Evolutionary conservation across 1,284 basidiomycete genomes (phyloP).

Genomic region (Melampsora americana): DNA sequence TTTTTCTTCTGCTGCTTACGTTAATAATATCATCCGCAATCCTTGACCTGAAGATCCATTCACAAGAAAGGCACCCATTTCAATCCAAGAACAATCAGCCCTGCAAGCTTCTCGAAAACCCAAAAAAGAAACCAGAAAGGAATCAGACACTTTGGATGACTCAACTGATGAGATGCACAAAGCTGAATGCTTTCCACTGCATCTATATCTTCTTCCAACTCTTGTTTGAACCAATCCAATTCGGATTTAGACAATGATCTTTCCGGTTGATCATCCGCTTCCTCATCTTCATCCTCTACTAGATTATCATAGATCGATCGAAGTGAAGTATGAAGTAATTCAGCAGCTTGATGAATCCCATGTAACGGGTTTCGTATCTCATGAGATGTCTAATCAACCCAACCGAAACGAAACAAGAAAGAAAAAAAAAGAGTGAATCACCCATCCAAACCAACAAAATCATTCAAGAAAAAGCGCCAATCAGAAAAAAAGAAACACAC

Average conservation of each 20-base stretch:
- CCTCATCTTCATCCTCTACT: background rate
- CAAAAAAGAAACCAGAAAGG: background rate
- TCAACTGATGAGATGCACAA: constrained; percentile 48
- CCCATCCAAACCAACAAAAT: too few relatives aligned
- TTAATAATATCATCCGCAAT: constrained; percentile 44
- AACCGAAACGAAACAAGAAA: background rate
- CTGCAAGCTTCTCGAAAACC: too few relatives aligned
- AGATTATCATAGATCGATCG: constrained; percentile 1
- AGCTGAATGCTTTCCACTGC: constrained; percentile 50
- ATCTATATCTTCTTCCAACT: constrained; percentile 50
- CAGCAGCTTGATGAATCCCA: constrained; percentile 43
- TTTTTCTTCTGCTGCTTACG: too few relatives aligned
- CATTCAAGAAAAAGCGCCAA: background rate
- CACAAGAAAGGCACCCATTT: background rate
- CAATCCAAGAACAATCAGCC: too few relatives aligned
- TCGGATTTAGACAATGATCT: background rate
- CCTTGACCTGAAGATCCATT: constrained; percentile 22
- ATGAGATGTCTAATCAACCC: constrained; percentile 29
- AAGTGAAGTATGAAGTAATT: constrained; percentile 35
- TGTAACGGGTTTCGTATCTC: constrained; percentile 41
- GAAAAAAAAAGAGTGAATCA: too few relatives aligned
- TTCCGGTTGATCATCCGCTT: background rate
- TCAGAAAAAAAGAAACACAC: background rate
- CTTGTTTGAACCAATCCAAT: constrained; percentile 45
- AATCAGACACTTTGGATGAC: background rate